Evolutionary conservation across 2,329 filamentous ascomycete species (phyloP), one percentile per base, ranked within the genome.

Genomic region (Fusarium sp.): DNA sequence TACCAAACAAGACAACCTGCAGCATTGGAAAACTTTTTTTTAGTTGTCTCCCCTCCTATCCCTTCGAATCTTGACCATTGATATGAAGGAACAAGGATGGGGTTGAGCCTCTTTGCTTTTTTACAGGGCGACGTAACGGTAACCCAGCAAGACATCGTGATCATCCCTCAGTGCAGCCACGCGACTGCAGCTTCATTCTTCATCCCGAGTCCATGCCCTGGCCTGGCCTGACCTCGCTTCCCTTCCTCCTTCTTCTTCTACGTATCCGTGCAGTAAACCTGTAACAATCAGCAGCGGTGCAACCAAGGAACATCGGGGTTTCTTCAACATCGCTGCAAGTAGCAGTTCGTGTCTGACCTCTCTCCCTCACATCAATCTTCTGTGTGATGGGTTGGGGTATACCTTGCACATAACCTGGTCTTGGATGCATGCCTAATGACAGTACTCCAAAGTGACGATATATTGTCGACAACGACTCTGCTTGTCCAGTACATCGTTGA

Each of bases 81-180:
- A 51, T 24, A 29, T 24, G 22, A 32, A 48, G 24, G 30, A 37
- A n/a, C 22, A 40, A 37, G 25, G 37, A 45, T 40, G 47, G 34
- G 42, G 40, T 48, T 72, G 53, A 58, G 48, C 53, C 54, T 62
- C 59, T 65, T 71, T 71, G 65, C 69, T 72, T 71, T 70, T 69
- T 40, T 27, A 45, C 54, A 70, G 71, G 45, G 48, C 64, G 44
- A 61, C 52, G 37, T 20, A 55, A 32, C 40, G 25, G 34, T 46
- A 55, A 47, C 32, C 55, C 45, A 69, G 48, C 55, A 44, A 48
- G 52, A 55, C 48, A 49, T 59, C 46, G 49, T 71, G 63, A 56
- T 41, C 59, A 45, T 44, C 68, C 29, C 30, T 42, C 27, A 56
- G 45, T 44, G 32, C 44, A 66, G 61, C 63, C 55, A 64, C 59